Percentiles rank a stretch among this genome's conserved stretches.
phyloP scores from a whole-genome alignment of 805 yeast species.

The Kluyveromyces aestuarii region DNA sequence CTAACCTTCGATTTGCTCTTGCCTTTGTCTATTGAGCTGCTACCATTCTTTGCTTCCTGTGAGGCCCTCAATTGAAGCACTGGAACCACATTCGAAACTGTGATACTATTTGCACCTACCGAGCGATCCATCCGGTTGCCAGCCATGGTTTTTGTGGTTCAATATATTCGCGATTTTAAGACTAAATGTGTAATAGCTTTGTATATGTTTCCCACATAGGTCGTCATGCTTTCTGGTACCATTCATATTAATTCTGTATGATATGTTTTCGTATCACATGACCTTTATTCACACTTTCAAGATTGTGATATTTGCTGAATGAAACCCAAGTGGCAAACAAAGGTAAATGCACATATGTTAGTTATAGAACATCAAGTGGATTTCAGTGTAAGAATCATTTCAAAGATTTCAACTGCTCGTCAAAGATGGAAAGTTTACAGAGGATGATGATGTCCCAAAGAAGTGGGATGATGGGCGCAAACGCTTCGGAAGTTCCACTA shows the following conservation, averaged over 20 bases:
- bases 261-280: not conserved
- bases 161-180: not conserved
- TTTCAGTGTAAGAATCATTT: not conserved
- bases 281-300: not conserved
- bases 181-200: no score
- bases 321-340: not conserved
- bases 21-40: not conserved
- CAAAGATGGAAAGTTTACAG: constrained; percentile 34
- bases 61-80: constrained; percentile 21
- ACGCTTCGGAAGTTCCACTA: constrained; percentile 63
- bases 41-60: constrained; percentile 2
- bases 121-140: not conserved
- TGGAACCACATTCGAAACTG: constrained; percentile 13
- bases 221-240: not conserved
- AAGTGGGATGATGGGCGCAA: constrained; percentile 36
- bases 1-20: constrained; percentile 45
- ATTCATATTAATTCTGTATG: not conserved
- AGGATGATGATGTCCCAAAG: constrained; percentile 33
- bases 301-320: no score
- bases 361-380: not conserved
- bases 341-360: not conserved
- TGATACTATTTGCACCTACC: constrained; percentile 15
- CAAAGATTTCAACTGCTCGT: not conserved
- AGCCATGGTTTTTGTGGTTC: not conserved
- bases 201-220: not conserved